Conservation (phyloP, 441 rosid genomes). For the Adansonia grandidieri region DNA sequence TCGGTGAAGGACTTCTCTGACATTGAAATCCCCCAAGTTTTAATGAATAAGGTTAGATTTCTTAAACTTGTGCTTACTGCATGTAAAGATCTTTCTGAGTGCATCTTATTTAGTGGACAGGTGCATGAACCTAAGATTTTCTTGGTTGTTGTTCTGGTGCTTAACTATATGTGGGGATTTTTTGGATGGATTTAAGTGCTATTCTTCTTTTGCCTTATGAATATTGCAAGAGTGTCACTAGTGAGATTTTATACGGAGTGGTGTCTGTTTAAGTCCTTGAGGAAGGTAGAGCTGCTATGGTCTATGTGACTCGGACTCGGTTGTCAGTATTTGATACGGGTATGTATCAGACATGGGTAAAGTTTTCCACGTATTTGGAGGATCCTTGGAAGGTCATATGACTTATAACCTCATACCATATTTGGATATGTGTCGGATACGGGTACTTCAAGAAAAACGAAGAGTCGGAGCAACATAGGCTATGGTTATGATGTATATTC, state of each 20-base stretch:
- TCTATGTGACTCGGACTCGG: too few relatives aligned
- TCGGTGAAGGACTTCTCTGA: conserved; percentile 39
- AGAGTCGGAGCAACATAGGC: neutral
- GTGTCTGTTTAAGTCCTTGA: neutral
- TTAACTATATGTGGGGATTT: neutral
- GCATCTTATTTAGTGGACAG: neutral
- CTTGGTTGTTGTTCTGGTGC: neutral
- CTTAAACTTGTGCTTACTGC: conserved; percentile 3
- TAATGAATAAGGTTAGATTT: conserved; percentile 55
- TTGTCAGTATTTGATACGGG: too few relatives aligned
- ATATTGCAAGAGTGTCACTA: neutral
- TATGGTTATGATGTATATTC: neutral
- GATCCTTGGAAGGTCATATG: too few relatives aligned
- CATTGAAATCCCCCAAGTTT: conserved; percentile 41
- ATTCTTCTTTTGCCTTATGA: neutral
- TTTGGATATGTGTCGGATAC: too few relatives aligned
- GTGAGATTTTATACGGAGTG: neutral
- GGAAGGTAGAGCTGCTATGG: neutral
- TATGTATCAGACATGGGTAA: too few relatives aligned
- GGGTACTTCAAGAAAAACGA: too few relatives aligned
- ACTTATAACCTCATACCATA: too few relatives aligned
- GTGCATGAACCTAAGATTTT: neutral
- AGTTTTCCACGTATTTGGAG: too few relatives aligned
- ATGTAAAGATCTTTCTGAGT: conserved; percentile 4
- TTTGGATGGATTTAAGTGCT: neutral